A percentile compares a stretch with the other conserved stretches of the same genome.
Conservation (phyloP, 257 asterid species). For the Leonotis leonurus region DNA sequence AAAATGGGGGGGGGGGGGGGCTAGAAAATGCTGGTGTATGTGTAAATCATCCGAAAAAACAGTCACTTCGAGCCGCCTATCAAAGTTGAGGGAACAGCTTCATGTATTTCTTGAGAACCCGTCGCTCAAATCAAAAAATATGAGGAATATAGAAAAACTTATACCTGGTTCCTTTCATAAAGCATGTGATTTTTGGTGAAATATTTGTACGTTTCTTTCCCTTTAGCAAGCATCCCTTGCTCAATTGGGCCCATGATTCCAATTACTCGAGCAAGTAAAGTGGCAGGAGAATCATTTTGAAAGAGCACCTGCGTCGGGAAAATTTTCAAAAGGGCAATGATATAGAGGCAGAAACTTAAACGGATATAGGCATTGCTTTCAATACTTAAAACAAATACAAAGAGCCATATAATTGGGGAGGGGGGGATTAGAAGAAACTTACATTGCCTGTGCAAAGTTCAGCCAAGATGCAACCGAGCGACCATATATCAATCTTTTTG, state of each 20-base stretch:
- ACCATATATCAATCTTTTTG: conserved; percentile 92
- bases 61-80: too few species aligned
- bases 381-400: too few species aligned
- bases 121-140: too few species aligned
- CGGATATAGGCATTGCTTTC: too few species aligned
- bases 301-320: conserved; percentile 73
- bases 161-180: conserved; percentile 91
- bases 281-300: conserved; percentile 98
- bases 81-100: too few species aligned
- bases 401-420: too few species aligned
- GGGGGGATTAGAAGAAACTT: too few species aligned
- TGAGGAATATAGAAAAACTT: not conserved
- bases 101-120: too few species aligned
- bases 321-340: not conserved
- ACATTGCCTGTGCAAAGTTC: conserved; percentile 98
- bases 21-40: too few species aligned
- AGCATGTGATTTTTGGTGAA: conserved; percentile 94
- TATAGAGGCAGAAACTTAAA: too few species aligned
- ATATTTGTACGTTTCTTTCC: conserved; percentile 77
- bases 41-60: too few species aligned
- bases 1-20: too few species aligned
- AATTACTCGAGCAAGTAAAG: conserved; percentile 91
- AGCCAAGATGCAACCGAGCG: conserved; percentile 97
- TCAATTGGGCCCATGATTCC: conserved; percentile 79
- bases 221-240: conserved; percentile 83